Base-by-base conservation (phyloP, 768 basidiomycete species). In the Podaxis rugospora region DNA sequence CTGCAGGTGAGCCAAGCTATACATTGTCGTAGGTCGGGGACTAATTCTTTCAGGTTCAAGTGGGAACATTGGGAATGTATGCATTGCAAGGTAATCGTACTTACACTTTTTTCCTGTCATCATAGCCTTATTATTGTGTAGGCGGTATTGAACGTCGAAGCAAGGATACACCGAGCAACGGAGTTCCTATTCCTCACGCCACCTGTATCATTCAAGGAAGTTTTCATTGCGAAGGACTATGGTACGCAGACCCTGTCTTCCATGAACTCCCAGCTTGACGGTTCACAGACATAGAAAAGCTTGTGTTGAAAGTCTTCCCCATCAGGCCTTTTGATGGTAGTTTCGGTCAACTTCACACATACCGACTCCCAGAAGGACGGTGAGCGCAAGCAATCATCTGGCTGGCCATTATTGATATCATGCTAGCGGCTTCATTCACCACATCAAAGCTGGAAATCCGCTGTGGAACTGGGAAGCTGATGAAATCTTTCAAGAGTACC, bases 31-130 rank as follows among this genome's bases (percentile, higher is more conserved):
- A 23, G 10, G 18, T 49, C 21, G 23, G 27, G 23, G 2, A 10
- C 25, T 49, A 23, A 49, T 7, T 37, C 9, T 49, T 44, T 5
- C 61, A 92, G 91, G 65, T 85, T 70, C 55, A 87, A 86, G 71
- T 92, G 90, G 90, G 83, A 89, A 67, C 67, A 79, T 52, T 91
- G 89, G 83, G 81, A 89, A 69, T 93, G 91, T 66, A 71, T 76
- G 35, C 66, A 76, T 59, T 93, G 90, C 68, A 66, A 75, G 16
- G 90, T 90, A 70, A 1, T 42, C 21, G 16, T 32, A 23, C 9
- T 46, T 14, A 4, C 25, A 5, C 4, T 36, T 11, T 7, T 7
- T 16, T 28, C 37, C 1, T 14, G 28, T 1, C 16, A 23, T 18
- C 11, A 9, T 16, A 13, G 35, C 1, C 18, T 35, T 16, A 59